Evolutionary conservation across 441 rosid species (phyloP).

Genomic region (Croton setiger): DNA sequence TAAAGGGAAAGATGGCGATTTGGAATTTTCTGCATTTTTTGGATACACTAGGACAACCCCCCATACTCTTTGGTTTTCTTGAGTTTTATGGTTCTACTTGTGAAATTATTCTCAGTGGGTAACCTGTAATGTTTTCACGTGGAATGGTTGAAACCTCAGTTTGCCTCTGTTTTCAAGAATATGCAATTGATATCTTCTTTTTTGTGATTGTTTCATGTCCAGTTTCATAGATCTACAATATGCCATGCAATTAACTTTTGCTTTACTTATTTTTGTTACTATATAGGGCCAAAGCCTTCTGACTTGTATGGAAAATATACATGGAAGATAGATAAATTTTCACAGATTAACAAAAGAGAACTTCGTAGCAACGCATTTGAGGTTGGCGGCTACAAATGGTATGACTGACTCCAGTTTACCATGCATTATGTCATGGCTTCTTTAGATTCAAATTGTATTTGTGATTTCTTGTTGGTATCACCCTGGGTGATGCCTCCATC

Average conservation of each 20-base stretch:
- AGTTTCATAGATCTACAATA: background rate
- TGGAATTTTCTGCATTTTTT: background rate
- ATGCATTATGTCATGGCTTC: background rate
- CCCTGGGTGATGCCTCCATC: background rate
- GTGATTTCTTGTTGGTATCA: background rate
- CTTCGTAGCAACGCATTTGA: conserved; percentile 74
- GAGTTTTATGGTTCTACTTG: background rate
- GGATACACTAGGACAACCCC: background rate
- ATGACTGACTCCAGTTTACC: conserved; percentile 26
- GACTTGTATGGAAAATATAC: conserved; percentile 69
- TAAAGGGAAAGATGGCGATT: background rate
- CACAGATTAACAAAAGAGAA: conserved; percentile 76
- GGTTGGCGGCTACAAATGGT: conserved; percentile 95
- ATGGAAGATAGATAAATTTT: conserved; percentile 93
- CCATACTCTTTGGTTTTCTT: background rate
- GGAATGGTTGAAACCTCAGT: background rate
- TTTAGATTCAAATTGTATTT: background rate
- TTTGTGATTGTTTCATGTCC: conserved; percentile 1
- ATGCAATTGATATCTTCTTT: background rate
- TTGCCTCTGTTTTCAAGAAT: background rate
- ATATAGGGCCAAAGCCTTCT: conserved; percentile 73
- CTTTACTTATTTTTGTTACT: conserved; percentile 20
- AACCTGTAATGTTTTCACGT: background rate
- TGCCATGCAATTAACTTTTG: conserved; percentile 2
- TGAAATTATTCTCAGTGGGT: background rate